Evolutionary conservation across 768 basidiomycete genomes (phyloP).

Genomic region (Kwoniella pini): DNA sequence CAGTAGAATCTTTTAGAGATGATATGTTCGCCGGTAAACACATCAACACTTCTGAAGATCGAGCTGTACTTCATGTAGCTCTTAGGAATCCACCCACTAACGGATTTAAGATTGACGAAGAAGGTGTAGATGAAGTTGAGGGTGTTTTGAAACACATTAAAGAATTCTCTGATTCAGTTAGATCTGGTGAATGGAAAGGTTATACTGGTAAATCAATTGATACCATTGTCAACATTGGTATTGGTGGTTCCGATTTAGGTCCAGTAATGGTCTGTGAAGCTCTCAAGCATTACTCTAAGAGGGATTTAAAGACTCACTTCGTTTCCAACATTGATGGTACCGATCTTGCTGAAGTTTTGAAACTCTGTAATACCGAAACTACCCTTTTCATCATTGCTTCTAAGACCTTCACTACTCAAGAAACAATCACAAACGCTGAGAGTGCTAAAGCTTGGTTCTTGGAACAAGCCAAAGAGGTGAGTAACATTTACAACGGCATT

Average conservation of each 20-base stretch:
- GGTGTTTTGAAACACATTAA: constrained; percentile 88
- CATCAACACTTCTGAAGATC: constrained; percentile 98
- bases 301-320: constrained; percentile 82
- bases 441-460: constrained; percentile 95
- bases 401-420: constrained; percentile 99
- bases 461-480: constrained; percentile 68
- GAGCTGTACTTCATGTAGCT: constrained; percentile 93
- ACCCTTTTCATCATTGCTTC: constrained; percentile 98
- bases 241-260: constrained; percentile 95
- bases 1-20: constrained; percentile 79
- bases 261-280: constrained; percentile 99
- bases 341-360: constrained; percentile 85
- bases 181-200: constrained; percentile 89
- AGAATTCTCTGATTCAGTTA: constrained; percentile 78
- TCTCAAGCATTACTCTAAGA: constrained; percentile 86
- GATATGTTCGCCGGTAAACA: constrained; percentile 94
- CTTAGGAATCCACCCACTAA: constrained; percentile 66
- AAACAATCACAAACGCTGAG: constrained; percentile 98
- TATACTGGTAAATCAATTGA: constrained; percentile 95
- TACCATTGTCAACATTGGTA: constrained; percentile 97
- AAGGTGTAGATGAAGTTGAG: constrained; percentile 72
- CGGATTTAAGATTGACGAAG: constrained; percentile 76
- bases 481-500: constrained; percentile 40
- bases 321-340: constrained; percentile 99
- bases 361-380: constrained; percentile 78